These are phyloP conservation scores for Triticum dicoccoides DNA, from an alignment of 176 grass and related monocot genomes.

Conservation along the genomic window DNA sequence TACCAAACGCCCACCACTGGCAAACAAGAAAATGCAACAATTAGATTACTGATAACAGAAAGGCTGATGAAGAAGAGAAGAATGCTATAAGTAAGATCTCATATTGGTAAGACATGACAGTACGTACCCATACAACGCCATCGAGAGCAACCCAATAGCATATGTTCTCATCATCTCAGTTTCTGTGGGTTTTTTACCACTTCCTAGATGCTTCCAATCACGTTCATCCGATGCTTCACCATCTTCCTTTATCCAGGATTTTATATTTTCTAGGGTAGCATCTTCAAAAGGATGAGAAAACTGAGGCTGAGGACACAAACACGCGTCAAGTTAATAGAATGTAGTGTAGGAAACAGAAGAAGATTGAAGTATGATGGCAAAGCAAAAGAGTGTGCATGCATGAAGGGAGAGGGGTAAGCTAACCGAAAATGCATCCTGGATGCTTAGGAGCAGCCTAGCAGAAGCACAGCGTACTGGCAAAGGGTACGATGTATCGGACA, in stretches of 20 bases:
- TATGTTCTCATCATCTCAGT: constrained; percentile 71
- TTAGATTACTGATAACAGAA: constrained; percentile 7
- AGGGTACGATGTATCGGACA: constrained; percentile 61
- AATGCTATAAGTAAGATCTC: not conserved
- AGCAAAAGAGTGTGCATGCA: not conserved
- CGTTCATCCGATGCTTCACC: constrained; percentile 36
- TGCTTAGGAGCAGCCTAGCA: constrained; percentile 80
- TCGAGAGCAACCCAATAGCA: constrained; percentile 79
- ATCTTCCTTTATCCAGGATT: constrained; percentile 71
- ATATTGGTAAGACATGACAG: not conserved
- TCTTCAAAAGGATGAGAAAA: constrained; percentile 85
- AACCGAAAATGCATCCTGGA: constrained; percentile 68
- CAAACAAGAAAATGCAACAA: constrained; percentile 9
- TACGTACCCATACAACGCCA: constrained; percentile 87
- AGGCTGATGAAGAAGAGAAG: not conserved
- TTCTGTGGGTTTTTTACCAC: constrained; percentile 68
- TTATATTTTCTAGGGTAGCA: constrained; percentile 71
- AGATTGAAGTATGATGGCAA: not conserved
- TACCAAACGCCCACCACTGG: constrained; percentile 64
- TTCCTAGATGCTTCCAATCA: constrained; percentile 66
- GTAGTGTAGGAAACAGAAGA: not conserved
- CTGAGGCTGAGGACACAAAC: constrained; percentile 40
- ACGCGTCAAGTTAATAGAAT: not conserved
- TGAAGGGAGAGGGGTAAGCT: constrained; percentile 1
- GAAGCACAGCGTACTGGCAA: constrained; percentile 53